These are phyloP conservation scores for Colletotrichum sp. DNA, from an alignment of 2,329 filamentous ascomycete genomes.

Conservation along the genomic window DNA sequence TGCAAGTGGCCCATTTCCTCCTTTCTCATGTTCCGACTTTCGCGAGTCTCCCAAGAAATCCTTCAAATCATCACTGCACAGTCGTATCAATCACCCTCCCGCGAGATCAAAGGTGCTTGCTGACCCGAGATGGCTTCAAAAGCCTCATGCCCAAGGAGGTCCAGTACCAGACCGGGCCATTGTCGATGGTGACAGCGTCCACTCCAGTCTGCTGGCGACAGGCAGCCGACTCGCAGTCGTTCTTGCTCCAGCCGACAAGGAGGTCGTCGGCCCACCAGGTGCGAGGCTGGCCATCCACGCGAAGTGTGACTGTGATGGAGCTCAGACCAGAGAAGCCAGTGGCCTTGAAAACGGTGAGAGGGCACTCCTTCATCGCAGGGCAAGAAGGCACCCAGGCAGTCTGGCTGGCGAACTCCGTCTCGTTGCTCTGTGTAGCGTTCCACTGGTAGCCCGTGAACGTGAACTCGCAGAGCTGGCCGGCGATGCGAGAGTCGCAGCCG, in stretches of 20 bases:
- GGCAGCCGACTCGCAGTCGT: constrained; percentile 40
- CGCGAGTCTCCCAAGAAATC: constrained; percentile 17
- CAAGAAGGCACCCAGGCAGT: constrained; percentile 46
- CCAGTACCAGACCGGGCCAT: constrained; percentile 6
- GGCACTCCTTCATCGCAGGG: constrained; percentile 37
- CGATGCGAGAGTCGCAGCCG: constrained; percentile 31
- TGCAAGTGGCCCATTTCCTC: constrained; percentile 15
- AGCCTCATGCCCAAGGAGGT: background rate
- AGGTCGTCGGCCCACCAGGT: constrained; percentile 49
- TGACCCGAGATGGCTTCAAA: constrained; percentile 7
- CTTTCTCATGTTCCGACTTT: background rate
- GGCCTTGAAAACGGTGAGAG: constrained; percentile 38
- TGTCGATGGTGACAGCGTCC: background rate
- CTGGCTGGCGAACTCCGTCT: constrained; percentile 31
- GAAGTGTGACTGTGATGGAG: constrained; percentile 42
- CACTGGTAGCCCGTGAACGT: constrained; percentile 46
- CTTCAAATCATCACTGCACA: background rate
- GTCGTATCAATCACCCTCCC: background rate
- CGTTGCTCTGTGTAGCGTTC: constrained; percentile 33
- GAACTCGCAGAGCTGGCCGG: constrained; percentile 44
- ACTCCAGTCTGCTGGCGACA: constrained; percentile 31
- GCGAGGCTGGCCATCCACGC: constrained; percentile 40
- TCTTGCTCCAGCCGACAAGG: constrained; percentile 45
- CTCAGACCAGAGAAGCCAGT: constrained; percentile 43
- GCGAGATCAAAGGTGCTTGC: background rate